Base-by-base conservation (phyloP, 805 yeast genomes). In the Saturnispora gosingensis region DNA sequence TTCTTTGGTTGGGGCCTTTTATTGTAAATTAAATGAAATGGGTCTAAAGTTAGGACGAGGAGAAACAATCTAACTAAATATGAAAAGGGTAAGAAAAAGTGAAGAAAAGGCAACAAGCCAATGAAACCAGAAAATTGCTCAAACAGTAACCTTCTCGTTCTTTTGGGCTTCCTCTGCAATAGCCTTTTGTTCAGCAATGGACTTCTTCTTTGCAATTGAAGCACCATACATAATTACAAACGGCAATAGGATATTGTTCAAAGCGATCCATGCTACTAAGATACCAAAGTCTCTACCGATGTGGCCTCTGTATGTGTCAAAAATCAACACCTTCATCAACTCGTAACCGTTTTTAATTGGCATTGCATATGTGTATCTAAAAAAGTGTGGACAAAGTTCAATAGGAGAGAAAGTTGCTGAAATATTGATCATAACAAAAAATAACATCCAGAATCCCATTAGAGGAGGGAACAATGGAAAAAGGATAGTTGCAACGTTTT, bases 291-390 rank as follows among this genome's bases (percentile, higher is more conserved):
- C 22, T 46, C 60, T 53, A n/a, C 71, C 63, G 25, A 59, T 50
- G 24, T 74, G 58, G 4, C 82, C 81, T 59, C 75, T 80, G 59
- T 76, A 75, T 3, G 83, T 69, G 59, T 80, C 67, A 59, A 81
- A 75, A 48, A 84, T 71, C 1, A 82, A 65, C 1, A 83, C 82
- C 61, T 81, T 81, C 59, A 74, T 73, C 28, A 80, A 74, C 57
- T 81, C 88, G 49, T 75, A 74, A 0, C 85, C 76, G 57, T 83
- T 82, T 59, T 82, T 82, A 50, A 83, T 73, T 4, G 93, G 95
- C 70, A 81, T 69, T 18, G 77, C 83, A 59, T 82, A 82, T 18
- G 89, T 86, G 63, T 75, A 81, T 51, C 82, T 67, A 67, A 70
- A 85, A 56, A 85, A 72, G n/a, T 63, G 56, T 4, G 82, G 78